phyloP scores from a whole-genome alignment of 495 filamentous ascomycete species.

The Daldinia loculata region DNA sequence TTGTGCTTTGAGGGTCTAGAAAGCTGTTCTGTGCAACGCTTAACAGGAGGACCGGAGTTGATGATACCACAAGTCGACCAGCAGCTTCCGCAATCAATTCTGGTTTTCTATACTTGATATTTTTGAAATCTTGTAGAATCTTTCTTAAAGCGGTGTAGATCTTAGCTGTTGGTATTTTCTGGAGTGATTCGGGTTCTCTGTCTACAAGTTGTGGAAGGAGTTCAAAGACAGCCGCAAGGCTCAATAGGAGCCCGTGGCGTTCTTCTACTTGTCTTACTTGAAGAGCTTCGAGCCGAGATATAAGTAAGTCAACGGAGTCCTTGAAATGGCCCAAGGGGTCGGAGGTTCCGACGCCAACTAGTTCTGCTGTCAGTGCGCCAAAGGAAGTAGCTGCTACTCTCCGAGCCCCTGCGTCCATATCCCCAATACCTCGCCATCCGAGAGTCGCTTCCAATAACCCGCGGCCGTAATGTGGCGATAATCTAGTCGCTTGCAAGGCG shows the following conservation, averaged over 20 bases:
- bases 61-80: constrained; percentile 63
- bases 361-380: constrained; percentile 63
- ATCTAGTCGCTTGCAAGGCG: constrained; percentile 67
- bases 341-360: constrained; percentile 28
- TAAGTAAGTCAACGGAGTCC: constrained; percentile 46
- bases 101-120: constrained; percentile 64
- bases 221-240: constrained; percentile 60
- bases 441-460: constrained; percentile 74
- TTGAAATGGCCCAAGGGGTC: constrained; percentile 44
- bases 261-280: constrained; percentile 70
- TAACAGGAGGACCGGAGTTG: constrained; percentile 50
- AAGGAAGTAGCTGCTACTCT: constrained; percentile 75
- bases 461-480: constrained; percentile 74
- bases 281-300: constrained; percentile 56
- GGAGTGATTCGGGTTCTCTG: constrained; percentile 3
- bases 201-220: constrained; percentile 45
- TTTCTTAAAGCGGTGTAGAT: constrained; percentile 34
- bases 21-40: constrained; percentile 1
- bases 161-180: constrained; percentile 22
- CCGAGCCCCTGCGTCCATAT: constrained; percentile 75
- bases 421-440: constrained; percentile 87
- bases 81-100: constrained; percentile 74
- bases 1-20: not conserved
- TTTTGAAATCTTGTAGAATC: constrained; percentile 49
- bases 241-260: constrained; percentile 72